Evolutionary conservation across 1,139 yeast genomes (phyloP).

Genomic region (Hyphopichia wangnamkhiaoensis): DNA sequence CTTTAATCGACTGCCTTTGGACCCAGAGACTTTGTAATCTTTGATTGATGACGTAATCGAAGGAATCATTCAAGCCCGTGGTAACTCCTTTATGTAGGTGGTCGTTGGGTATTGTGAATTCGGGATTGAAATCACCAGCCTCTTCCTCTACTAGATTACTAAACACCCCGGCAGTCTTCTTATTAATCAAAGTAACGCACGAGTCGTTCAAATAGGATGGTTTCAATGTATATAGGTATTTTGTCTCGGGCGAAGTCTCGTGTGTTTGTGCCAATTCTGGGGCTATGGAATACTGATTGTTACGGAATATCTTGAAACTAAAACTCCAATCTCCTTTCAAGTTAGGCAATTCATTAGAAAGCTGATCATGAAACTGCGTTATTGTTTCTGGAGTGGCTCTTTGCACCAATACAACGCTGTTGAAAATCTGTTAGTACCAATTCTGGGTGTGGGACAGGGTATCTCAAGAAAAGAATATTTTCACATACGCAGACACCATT

Average conservation of each 20-base stretch:
- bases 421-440: slow-evolving; percentile 1
- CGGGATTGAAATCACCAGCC: slow-evolving; percentile 11
- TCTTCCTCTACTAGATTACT: slow-evolving; percentile 42
- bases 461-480: not conserved
- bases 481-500: slow-evolving; percentile 37
- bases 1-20: slow-evolving; percentile 68
- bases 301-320: slow-evolving; percentile 63
- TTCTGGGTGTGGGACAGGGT: not conserved
- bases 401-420: slow-evolving; percentile 52
- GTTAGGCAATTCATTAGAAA: slow-evolving; percentile 63
- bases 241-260: slow-evolving; percentile 37
- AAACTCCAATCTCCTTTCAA: slow-evolving; percentile 64
- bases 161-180: slow-evolving; percentile 46
- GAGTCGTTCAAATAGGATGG: slow-evolving; percentile 56
- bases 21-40: slow-evolving; percentile 75
- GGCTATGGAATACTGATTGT: slow-evolving; percentile 55
- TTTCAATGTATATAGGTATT: slow-evolving; percentile 57
- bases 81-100: slow-evolving; percentile 50
- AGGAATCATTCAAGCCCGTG: slow-evolving; percentile 49
- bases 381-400: slow-evolving; percentile 66
- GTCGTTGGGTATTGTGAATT: slow-evolving; percentile 34
- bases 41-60: slow-evolving; percentile 49
- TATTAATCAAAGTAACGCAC: slow-evolving; percentile 55
- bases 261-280: slow-evolving; percentile 31
- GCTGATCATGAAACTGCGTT: slow-evolving; percentile 63